These are phyloP conservation scores for Syzygium syzygioides DNA, from an alignment of 441 rosid genomes.

Conservation along the genomic window DNA sequence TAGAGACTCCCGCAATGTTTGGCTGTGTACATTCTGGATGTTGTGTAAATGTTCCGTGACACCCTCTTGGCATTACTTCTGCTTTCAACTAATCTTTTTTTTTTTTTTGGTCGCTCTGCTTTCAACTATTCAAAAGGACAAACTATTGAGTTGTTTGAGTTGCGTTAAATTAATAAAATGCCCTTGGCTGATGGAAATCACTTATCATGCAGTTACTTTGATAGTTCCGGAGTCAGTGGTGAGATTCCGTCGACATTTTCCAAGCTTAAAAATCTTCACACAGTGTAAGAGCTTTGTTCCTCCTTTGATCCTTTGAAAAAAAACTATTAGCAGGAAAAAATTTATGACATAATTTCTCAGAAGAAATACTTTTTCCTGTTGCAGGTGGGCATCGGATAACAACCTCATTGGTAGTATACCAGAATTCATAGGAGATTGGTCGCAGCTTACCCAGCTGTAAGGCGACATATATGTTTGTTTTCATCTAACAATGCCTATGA, in stretches of 20 bases:
- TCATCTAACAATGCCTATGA: neutral
- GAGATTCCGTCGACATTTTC: conserved; percentile 32
- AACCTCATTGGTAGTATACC: conserved; percentile 15
- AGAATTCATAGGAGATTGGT: conserved; percentile 19
- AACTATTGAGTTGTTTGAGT: neutral
- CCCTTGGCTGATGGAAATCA: neutral
- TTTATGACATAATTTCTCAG: neutral
- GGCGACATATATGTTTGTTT: neutral
- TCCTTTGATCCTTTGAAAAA: neutral
- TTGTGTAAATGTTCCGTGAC: neutral
- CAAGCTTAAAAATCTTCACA: conserved; percentile 9
- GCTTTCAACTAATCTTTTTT: too few relatives aligned
- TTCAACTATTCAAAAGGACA: neutral
- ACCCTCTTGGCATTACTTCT: neutral
- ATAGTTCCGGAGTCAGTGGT: conserved; percentile 38
- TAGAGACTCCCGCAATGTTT: neutral
- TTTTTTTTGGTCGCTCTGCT: too few relatives aligned
- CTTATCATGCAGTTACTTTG: conserved; percentile 22
- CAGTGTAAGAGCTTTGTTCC: conserved; percentile 14
- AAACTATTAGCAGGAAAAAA: neutral
- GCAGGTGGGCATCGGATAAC: conserved; percentile 7
- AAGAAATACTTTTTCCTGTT: neutral
- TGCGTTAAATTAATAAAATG: neutral
- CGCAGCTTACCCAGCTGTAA: conserved; percentile 10
- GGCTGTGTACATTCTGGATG: neutral